These are phyloP conservation scores for Diddensiella transvaalensis DNA, from an alignment of 805 yeast species.

Conservation along the genomic window DNA sequence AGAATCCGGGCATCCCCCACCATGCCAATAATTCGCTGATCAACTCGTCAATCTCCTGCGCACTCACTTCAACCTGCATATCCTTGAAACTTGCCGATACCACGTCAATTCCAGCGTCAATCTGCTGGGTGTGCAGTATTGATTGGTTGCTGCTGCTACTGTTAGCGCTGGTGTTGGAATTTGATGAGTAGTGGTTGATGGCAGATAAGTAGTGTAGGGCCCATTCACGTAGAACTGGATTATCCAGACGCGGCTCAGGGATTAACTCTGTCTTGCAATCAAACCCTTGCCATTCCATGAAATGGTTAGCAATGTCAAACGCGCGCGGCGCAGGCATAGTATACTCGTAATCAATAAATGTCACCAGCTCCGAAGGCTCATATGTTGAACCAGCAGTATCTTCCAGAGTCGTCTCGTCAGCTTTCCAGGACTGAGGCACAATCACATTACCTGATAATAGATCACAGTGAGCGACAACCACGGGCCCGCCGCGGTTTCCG, in stretches of 20 bases:
- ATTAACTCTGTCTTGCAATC: conserved; percentile 60
- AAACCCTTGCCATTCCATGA: conserved; percentile 92
- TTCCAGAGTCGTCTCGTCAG: background rate
- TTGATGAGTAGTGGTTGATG: conserved; percentile 13
- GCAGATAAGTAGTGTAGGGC: conserved; percentile 51
- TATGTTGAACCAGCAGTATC: conserved; percentile 16
- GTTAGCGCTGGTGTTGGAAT: background rate
- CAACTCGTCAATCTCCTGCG: conserved; percentile 39
- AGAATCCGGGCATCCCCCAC: conserved; percentile 79
- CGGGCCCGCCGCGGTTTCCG: conserved; percentile 26
- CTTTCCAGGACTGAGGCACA: conserved; percentile 43
- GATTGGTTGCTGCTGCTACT: too few species aligned
- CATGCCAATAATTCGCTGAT: conserved; percentile 55
- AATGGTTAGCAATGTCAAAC: conserved; percentile 88
- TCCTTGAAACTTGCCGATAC: too few species aligned
- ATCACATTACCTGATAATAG: conserved; percentile 70
- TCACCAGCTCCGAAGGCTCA: conserved; percentile 18
- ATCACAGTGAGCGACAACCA: conserved; percentile 68
- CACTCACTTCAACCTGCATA: too few species aligned
- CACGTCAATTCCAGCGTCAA: background rate
- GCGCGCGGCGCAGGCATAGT: conserved; percentile 89
- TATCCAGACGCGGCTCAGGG: conserved; percentile 46
- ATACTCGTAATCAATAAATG: conserved; percentile 91
- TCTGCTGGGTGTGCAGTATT: background rate
- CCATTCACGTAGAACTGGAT: conserved; percentile 53